Percentiles rank a stretch among this genome's conserved stretches.
phyloP scores from a whole-genome alignment of 164 flowering plant species.

The Umbellularia californica region DNA sequence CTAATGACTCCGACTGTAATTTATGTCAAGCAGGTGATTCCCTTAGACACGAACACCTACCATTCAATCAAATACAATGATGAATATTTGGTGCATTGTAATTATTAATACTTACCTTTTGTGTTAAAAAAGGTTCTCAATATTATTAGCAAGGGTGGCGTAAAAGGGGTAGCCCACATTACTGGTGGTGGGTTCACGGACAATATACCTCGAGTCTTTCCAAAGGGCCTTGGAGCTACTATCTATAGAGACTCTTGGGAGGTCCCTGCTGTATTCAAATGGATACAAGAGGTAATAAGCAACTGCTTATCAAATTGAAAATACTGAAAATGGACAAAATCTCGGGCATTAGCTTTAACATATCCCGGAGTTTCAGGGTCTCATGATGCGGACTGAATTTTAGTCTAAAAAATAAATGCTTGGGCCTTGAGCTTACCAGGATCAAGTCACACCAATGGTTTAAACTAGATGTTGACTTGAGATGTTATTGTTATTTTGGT shows the following conservation, averaged over 20 bases:
- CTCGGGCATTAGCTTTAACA: too few relatives aligned
- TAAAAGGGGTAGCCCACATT: constrained; percentile 93
- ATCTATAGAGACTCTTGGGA: constrained; percentile 69
- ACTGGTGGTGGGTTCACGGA: constrained; percentile 99
- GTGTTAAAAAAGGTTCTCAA: constrained; percentile 58
- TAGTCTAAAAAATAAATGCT: background rate
- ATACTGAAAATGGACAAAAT: too few relatives aligned
- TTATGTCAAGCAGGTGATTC: constrained; percentile 84
- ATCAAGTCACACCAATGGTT: background rate
- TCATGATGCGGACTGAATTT: background rate
- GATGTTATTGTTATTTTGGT: too few relatives aligned
- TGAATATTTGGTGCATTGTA: background rate
- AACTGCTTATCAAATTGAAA: background rate
- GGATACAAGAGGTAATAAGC: constrained; percentile 82
- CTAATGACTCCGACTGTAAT: constrained; percentile 93
- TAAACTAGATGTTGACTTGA: background rate
- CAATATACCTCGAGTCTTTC: constrained; percentile 92
- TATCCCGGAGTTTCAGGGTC: background rate
- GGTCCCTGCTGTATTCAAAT: constrained; percentile 73
- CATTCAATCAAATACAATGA: background rate
- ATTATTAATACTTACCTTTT: background rate
- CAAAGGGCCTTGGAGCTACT: constrained; percentile 79
- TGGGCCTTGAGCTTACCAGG: background rate
- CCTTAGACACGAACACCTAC: background rate
- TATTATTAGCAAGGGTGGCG: constrained; percentile 76